These are phyloP conservation scores for Microstroma glucosiphilum DNA, from an alignment of 1,284 basidiomycete species.

Conservation along the genomic window DNA sequence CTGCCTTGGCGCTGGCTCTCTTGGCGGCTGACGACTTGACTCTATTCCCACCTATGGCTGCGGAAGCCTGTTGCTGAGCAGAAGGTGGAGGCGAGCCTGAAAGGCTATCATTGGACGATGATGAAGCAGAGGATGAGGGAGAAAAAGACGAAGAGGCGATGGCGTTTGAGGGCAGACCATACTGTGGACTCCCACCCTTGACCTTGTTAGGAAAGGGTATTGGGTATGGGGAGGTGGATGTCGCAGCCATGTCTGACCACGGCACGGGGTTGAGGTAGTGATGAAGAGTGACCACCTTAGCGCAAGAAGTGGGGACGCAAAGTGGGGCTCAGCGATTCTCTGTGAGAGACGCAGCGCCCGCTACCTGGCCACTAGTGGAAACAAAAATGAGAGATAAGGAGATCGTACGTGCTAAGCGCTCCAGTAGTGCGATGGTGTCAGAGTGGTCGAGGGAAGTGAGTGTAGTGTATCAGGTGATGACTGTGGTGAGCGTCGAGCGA, in stretches of 20 bases:
- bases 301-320: too few species aligned
- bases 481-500: too few species aligned
- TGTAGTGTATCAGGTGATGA: too few species aligned
- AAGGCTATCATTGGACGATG: not conserved
- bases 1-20: slow-evolving; percentile 5
- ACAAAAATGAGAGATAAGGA: too few species aligned
- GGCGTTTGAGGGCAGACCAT: not conserved
- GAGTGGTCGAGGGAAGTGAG: too few species aligned
- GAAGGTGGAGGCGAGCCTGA: not conserved
- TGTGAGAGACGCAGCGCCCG: too few species aligned
- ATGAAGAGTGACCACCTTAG: too few species aligned
- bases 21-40: slow-evolving; percentile 4
- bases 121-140: not conserved
- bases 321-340: too few species aligned
- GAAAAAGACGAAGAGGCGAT: not conserved
- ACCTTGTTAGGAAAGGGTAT: slow-evolving; percentile 3
- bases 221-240: not conserved
- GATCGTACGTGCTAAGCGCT: too few species aligned
- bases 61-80: not conserved
- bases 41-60: not conserved
- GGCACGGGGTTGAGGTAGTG: too few species aligned
- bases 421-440: too few species aligned
- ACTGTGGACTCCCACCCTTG: not conserved
- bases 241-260: not conserved
- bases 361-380: too few species aligned